phyloP scores from a whole-genome alignment of 805 yeast species.

The Lachancea fermentati region DNA sequence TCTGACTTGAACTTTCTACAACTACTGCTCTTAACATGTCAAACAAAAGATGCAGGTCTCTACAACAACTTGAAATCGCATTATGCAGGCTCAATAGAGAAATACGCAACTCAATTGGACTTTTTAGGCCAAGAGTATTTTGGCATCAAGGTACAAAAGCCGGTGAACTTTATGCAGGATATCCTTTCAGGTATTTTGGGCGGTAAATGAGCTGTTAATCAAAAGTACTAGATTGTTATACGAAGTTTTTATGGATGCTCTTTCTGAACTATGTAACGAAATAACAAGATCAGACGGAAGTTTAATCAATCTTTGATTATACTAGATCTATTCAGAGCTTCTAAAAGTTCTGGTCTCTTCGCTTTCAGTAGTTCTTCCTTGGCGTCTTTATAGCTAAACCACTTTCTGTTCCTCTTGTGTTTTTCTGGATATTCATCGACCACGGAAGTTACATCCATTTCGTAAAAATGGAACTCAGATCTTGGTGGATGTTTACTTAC shows the following conservation, averaged over 20 bases:
- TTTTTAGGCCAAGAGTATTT: conserved; percentile 59
- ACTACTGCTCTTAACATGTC: conserved; percentile 55
- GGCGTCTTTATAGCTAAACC: conserved; percentile 72
- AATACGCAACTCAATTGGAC: conserved; percentile 40
- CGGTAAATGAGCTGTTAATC: conserved; percentile 23
- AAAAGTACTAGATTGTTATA: background rate
- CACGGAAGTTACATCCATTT: conserved; percentile 56
- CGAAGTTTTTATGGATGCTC: background rate
- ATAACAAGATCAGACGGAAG: background rate
- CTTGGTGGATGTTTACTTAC: conserved; percentile 50
- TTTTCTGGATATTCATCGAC: conserved; percentile 73
- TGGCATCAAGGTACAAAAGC: conserved; percentile 48
- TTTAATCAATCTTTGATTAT: conserved; percentile 28
- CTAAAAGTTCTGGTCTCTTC: conserved; percentile 61
- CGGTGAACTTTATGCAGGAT: conserved; percentile 55
- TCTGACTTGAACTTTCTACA: conserved; percentile 64
- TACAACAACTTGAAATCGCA: conserved; percentile 48
- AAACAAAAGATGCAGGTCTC: conserved; percentile 45
- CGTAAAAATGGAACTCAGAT: conserved; percentile 85
- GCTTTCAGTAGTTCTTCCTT: conserved; percentile 49
- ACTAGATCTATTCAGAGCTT: conserved; percentile 54
- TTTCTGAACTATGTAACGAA: background rate
- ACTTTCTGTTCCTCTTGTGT: conserved; percentile 53
- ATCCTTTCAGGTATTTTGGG: conserved; percentile 70
- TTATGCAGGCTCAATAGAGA: conserved; percentile 35